Percentiles rank a stretch among this genome's conserved stretches.
These are phyloP conservation scores for Allantophomopsis lycopodina DNA, from an alignment of 2,329 filamentous ascomycete genomes.

Conservation along the genomic window DNA sequence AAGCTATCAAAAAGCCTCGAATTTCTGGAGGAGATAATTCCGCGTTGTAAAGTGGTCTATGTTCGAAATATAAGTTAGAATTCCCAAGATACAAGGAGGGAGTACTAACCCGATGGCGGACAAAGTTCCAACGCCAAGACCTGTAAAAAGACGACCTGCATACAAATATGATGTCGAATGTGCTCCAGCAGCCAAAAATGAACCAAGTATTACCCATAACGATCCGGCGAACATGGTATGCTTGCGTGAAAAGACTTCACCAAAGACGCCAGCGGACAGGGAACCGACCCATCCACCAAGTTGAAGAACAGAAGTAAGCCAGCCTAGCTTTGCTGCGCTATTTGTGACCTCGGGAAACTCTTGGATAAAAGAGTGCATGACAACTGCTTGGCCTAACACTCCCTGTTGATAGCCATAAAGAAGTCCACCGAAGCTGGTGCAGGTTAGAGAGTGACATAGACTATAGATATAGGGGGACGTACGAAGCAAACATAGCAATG, in stretches of 20 bases:
- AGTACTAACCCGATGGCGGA: slow-evolving; percentile 22
- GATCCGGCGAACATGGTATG: slow-evolving; percentile 37
- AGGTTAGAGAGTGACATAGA: background rate
- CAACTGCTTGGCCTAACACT: slow-evolving; percentile 20
- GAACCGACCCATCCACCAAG: slow-evolving; percentile 24
- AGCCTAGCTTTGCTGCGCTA: slow-evolving; percentile 21
- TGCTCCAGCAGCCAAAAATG: slow-evolving; percentile 33
- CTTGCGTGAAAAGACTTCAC: slow-evolving; percentile 35
- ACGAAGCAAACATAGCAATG: slow-evolving; percentile 27
- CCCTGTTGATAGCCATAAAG: slow-evolving; percentile 22
- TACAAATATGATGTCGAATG: slow-evolving; percentile 35
- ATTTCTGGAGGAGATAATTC: slow-evolving; percentile 40
- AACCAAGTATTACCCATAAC: slow-evolving; percentile 33
- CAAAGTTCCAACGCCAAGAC: slow-evolving; percentile 31
- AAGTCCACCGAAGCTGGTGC: slow-evolving; percentile 20
- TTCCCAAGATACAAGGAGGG: background rate
- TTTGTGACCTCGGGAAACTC: slow-evolving; percentile 19
- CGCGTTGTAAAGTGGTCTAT: slow-evolving; percentile 21
- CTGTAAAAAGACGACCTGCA: slow-evolving; percentile 29
- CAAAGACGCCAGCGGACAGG: slow-evolving; percentile 31
- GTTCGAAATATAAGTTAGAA: slow-evolving; percentile 19
- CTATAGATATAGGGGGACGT: slow-evolving; percentile 6
- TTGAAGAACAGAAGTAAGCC: slow-evolving; percentile 19
- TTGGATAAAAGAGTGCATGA: slow-evolving; percentile 22
- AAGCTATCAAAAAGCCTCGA: slow-evolving; percentile 44